These are phyloP conservation scores for Penicillium griseofulvum DNA, from an alignment of 2,329 filamentous ascomycete species.

Conservation along the genomic window DNA sequence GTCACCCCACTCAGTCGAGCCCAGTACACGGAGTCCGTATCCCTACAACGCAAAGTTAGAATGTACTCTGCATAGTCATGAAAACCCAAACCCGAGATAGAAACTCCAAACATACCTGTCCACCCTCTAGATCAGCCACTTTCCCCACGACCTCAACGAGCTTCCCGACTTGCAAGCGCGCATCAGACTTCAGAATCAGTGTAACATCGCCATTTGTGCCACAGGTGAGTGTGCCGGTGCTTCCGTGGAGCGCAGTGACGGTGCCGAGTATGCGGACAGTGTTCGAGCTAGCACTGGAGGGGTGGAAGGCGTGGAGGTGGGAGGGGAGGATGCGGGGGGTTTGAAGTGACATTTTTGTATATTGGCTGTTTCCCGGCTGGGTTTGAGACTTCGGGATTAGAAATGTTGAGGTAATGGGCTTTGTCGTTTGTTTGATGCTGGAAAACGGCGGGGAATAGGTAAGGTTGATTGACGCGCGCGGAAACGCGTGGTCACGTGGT, in stretches of 20 bases:
- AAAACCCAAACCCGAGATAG: not conserved
- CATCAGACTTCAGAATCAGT: conserved; percentile 64
- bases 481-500: conserved; percentile 27
- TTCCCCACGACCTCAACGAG: conserved; percentile 49
- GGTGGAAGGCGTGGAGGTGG: conserved; percentile 74
- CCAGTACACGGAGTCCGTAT: conserved; percentile 42
- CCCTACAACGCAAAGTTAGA: conserved; percentile 27
- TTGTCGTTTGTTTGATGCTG: not conserved
- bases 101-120: conserved; percentile 31
- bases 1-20: conserved; percentile 44
- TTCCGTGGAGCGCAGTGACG: conserved; percentile 77
- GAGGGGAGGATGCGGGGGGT: conserved; percentile 79
- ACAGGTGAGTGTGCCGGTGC: conserved; percentile 75
- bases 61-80: not conserved
- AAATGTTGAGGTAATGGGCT: not conserved
- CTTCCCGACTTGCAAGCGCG: conserved; percentile 45
- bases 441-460: not conserved
- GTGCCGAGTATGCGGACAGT: conserved; percentile 82
- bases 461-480: conserved; percentile 16
- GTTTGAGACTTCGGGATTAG: not conserved
- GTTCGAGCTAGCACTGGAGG: conserved; percentile 38
- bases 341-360: conserved; percentile 63
- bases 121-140: conserved; percentile 43
- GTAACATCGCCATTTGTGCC: conserved; percentile 67
- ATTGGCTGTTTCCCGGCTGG: not conserved